A percentile compares a stretch with the other conserved stretches of the same genome.
phyloP scores from a whole-genome alignment of 495 filamentous ascomycete species.

The Podospora pseudocomata region DNA sequence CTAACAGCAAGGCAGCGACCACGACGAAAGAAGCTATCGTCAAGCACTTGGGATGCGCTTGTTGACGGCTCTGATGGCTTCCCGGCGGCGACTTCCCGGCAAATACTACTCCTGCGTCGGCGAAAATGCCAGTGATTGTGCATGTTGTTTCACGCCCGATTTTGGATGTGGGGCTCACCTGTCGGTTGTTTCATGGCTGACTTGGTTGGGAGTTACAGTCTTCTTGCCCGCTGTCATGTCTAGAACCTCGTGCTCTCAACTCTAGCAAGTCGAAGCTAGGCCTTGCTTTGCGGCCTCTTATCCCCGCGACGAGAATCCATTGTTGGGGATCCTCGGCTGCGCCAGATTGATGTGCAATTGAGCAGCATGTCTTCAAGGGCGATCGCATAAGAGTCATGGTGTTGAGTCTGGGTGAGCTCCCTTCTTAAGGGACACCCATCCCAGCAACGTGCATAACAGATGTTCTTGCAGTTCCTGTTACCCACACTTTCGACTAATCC shows the following conservation, averaged over 20 bases:
- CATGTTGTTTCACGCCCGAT: constrained; percentile 1
- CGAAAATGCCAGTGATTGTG: not conserved
- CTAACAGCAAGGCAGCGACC: not conserved
- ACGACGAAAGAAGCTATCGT: not conserved
- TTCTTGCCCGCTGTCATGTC: not conserved
- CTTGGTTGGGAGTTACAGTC: not conserved
- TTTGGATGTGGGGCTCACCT: constrained; percentile 1
- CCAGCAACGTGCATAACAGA: not conserved
- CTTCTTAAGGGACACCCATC: constrained; percentile 6
- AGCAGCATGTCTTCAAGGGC: constrained; percentile 14
- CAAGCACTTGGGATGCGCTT: not conserved
- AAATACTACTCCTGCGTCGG: not conserved
- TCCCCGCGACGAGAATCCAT: not conserved
- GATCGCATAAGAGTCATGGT: constrained; percentile 3
- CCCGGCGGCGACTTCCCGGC: not conserved
- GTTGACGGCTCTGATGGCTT: not conserved
- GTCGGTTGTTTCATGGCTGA: constrained; percentile 7
- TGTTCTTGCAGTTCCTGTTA: not conserved
- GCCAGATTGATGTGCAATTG: constrained; percentile 20
- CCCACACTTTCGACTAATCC: not conserved
- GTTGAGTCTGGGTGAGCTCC: constrained; percentile 1
- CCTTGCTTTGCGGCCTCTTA: not conserved
- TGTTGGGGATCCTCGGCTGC: constrained; percentile 1
- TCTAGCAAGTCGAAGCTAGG: not conserved
- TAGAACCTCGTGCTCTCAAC: not conserved